Base-by-base conservation (phyloP, 164 flowering plant genomes). In the Umbellularia californica region DNA sequence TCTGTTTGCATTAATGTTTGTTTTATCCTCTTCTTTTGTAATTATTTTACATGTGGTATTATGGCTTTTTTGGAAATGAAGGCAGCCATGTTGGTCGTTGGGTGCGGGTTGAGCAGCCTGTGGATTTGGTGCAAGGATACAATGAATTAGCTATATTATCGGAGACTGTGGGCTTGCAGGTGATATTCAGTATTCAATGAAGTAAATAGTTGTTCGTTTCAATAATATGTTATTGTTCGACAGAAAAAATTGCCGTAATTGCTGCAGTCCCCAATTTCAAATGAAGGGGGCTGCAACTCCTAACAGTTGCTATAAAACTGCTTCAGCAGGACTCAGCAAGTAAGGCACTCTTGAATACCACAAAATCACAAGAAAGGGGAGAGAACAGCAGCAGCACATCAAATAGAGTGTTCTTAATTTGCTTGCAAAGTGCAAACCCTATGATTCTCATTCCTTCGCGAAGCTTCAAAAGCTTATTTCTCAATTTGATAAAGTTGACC, bases 111-210 rank as follows among this genome's bases (percentile, higher is more conserved):
- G 84, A 75, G 68, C 92, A 88, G 73, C 88, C 90, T 65, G 77
- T 92, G 76, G 74, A 88, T 64, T 86, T 94, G 75, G 50, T 70
- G 60, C 83, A 75, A 78, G 98, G 98, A 83, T 78, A 84, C 79
- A 94, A 92, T 87, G 97, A 92, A 70, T 58, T 94, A 47, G 77
- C 84, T 7, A 62, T 92, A 70, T 79, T 94, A 72, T 86, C 97
- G 69, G 83, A 87, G 69, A 89, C 95, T 58, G 89, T 94, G 69
- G 97, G 97, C 74, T 88, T 94, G 84, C 97, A 92, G 97, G 97
- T 92, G 82, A 73, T 67, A 13, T 70, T 23, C 64, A 64, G 75
- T 67, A 17, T 70, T 23, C 64, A 64, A 58, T 47, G n/a, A 69
- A 41, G 23, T 64, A 14, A 15, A 67, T 24, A 3, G 3, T 69